phyloP scores from a whole-genome alignment of 495 filamentous ascomycete species.

The Cetradonia linearis region DNA sequence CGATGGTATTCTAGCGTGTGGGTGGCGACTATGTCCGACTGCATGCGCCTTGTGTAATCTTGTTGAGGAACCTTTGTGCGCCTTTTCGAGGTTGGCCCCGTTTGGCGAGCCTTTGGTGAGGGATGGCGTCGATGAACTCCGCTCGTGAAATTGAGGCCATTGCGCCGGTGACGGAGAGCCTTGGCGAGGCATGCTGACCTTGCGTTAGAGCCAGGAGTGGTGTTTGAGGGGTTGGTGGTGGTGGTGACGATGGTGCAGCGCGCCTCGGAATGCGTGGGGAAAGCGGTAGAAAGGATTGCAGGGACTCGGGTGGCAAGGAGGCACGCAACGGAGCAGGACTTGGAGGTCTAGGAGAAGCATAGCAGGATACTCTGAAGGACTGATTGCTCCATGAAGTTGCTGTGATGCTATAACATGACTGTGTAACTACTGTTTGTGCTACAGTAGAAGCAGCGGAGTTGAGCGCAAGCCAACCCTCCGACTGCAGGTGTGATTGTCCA shows the following conservation, averaged over 20 bases:
- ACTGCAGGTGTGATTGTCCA: conserved; percentile 9
- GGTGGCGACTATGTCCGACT: conserved; percentile 23
- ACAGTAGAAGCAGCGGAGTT: conserved; percentile 2
- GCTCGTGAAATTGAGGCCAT: conserved; percentile 20
- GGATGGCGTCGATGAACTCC: conserved; percentile 21
- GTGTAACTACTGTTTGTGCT: background rate
- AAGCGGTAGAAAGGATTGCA: background rate
- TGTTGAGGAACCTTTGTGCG: conserved; percentile 22
- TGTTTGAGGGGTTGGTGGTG: background rate
- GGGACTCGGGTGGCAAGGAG: background rate
- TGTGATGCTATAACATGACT: background rate
- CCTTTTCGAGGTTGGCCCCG: conserved; percentile 9
- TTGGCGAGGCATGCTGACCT: conserved; percentile 16
- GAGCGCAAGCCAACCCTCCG: conserved; percentile 3
- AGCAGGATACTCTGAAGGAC: background rate
- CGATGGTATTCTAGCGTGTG: conserved; percentile 28
- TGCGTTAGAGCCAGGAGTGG: too few relatives aligned
- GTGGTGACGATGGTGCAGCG: background rate
- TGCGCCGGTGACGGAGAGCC: conserved; percentile 20
- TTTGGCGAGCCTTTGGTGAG: conserved; percentile 22
- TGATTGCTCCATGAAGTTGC: background rate
- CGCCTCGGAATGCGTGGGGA: background rate
- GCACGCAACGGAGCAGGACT: background rate
- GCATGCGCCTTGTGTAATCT: conserved; percentile 25
- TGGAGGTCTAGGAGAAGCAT: background rate